These are phyloP conservation scores for Typha latifolia DNA, from an alignment of 176 grass and related monocot genomes.

Conservation along the genomic window DNA sequence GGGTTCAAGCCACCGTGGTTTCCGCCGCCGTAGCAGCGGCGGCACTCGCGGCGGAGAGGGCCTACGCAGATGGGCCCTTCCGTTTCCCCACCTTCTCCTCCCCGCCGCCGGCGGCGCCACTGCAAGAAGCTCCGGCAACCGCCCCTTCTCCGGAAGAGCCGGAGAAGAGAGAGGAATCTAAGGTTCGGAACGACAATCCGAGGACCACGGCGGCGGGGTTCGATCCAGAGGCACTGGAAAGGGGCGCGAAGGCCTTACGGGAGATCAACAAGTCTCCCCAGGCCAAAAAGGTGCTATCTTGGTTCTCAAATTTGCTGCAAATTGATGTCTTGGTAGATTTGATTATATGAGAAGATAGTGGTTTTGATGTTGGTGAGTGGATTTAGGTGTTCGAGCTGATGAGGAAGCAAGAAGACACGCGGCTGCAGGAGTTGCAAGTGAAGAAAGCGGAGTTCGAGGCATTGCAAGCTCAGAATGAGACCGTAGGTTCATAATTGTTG, in stretches of 20 bases:
- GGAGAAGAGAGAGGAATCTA: constrained; percentile 33
- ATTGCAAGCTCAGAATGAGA: constrained; percentile 41
- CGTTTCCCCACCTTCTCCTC: constrained; percentile 39
- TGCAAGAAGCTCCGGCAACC: not conserved
- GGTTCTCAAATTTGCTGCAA: constrained; percentile 2
- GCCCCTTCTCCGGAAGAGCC: not conserved
- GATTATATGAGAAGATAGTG: not conserved
- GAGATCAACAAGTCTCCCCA: constrained; percentile 25
- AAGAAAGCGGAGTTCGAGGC: constrained; percentile 52
- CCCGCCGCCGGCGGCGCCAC: not conserved
- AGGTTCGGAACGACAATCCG: constrained; percentile 54
- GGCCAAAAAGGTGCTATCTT: constrained; percentile 44
- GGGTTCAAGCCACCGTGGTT: constrained; percentile 33
- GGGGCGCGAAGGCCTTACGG: constrained; percentile 29
- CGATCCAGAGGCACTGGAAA: constrained; percentile 59
- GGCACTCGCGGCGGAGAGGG: constrained; percentile 25
- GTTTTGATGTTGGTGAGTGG: not conserved
- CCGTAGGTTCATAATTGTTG: constrained; percentile 40
- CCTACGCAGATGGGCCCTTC: constrained; percentile 36
- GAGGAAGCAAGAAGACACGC: constrained; percentile 67
- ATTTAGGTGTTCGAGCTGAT: constrained; percentile 60
- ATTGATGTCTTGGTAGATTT: not conserved
- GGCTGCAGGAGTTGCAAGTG: constrained; percentile 25
- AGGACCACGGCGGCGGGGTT: constrained; percentile 63
- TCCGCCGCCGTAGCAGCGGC: constrained; percentile 24